Evolutionary conservation across 371 early-diverging fungal species (phyloP), one percentile per base, ranked within the genome.

Genomic region (Caulochytrium protostelioides): DNA sequence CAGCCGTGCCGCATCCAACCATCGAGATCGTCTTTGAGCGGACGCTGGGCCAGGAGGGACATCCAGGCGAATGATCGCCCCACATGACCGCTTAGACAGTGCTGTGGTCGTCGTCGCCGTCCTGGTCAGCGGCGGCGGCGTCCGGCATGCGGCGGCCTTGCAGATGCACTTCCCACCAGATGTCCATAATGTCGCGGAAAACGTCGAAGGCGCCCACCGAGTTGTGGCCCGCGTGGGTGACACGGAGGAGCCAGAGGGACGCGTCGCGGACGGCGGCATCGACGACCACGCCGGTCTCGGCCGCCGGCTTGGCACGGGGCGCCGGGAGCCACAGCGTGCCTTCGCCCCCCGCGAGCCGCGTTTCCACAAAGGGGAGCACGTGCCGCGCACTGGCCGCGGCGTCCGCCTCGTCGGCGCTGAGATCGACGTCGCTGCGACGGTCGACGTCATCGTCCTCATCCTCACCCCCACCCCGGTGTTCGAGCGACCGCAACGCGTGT

Each of bases 141-240:
- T n/a, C n/a, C n/a, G n/a, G n/a, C n/a, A n/a, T n/a, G n/a, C n/a
- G n/a, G n/a, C n/a, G n/a, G n/a, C n/a, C n/a, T n/a, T n/a, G n/a
- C n/a, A n/a, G n/a, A n/a, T n/a, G n/a, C n/a, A n/a, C n/a, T n/a
- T n/a, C n/a, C n/a, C n/a, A n/a, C 51, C 51, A 50, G 9, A 20
- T 36, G 0, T 27, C 34, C 25, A 50, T 42, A 9, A 28, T 35
- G 23, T 43, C 47, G 4, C 18, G 15, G 6, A 51, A 47, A 2
- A 51, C 35, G 22, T 41, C 31, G 34, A 43, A 46, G 3, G 29
- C 35, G 6, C 32, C 15, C 10, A 51, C 30, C 18, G 26, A 30
- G 39, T 51, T 51, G 38, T 51, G 52, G 0, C 52, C 52, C 5
- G 34, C 52, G 14, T 47, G 24, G 17, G 36, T 25, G 4, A 51